These are phyloP conservation scores for Artomyces pyxidatus DNA, from an alignment of 768 basidiomycete species.

Conservation along the genomic window DNA sequence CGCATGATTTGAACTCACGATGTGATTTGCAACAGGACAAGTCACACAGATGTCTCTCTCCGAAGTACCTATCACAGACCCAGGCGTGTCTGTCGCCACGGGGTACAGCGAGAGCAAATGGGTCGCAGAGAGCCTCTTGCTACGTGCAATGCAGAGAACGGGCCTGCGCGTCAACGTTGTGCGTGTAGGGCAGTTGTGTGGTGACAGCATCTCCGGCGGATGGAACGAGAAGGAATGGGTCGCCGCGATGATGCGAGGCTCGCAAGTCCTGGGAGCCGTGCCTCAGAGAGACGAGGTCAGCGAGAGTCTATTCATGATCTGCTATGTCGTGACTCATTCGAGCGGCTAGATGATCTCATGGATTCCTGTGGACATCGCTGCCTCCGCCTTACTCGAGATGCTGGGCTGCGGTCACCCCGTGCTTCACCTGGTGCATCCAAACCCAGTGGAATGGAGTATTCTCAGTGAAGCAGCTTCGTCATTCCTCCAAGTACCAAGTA, in stretches of 20 bases:
- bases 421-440: constrained; percentile 34
- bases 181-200: constrained; percentile 39
- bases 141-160: constrained; percentile 22
- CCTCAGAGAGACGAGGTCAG: constrained; percentile 26
- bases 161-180: constrained; percentile 29
- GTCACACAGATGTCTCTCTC: constrained; percentile 17
- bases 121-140: constrained; percentile 34
- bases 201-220: constrained; percentile 30
- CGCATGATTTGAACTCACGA: background rate
- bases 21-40: constrained; percentile 19
- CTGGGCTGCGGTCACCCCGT: constrained; percentile 13
- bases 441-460: constrained; percentile 24
- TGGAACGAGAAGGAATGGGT: constrained; percentile 43
- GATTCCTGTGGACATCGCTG: constrained; percentile 34
- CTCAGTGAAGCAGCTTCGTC: constrained; percentile 21
- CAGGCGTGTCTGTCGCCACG: constrained; percentile 26
- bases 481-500: constrained; percentile 20
- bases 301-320: background rate
- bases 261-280: constrained; percentile 23
- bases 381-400: constrained; percentile 26
- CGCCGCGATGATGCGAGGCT: constrained; percentile 26
- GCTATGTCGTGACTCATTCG: background rate
- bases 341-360: constrained; percentile 29
- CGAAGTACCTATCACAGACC: constrained; percentile 26
- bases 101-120: constrained; percentile 45